A percentile compares a stretch with the other conserved stretches of the same genome.
Evolutionary conservation across 176 grass and related monocot genomes (phyloP).

Genomic region (Eremochloa ophiuroides): DNA sequence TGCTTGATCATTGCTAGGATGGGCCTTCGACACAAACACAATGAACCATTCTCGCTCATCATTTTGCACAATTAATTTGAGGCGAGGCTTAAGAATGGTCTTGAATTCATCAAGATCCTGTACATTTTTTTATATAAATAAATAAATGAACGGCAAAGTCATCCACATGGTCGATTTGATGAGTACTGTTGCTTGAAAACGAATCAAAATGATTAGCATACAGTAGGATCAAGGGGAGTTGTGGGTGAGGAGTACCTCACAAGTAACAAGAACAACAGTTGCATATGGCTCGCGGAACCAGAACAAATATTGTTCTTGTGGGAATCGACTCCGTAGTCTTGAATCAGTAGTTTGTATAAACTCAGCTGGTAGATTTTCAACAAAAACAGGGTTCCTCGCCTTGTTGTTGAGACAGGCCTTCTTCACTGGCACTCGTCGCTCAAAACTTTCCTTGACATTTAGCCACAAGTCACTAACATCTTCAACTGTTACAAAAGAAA

Average conservation of each 20-base stretch:
- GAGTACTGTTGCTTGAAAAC: conserved; percentile 6
- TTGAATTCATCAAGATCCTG: conserved; percentile 99
- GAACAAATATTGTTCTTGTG: conserved; percentile 92
- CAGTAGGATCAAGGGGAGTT: not conserved
- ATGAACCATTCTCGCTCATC: conserved; percentile 98
- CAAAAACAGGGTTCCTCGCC: conserved; percentile 76
- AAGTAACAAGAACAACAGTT: conserved; percentile 83
- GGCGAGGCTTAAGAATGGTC: conserved; percentile 90
- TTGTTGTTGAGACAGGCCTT: conserved; percentile 95
- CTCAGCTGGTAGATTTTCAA: conserved; percentile 75
- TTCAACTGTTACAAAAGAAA: conserved; percentile 60
- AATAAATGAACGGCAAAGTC: conserved; percentile 9
- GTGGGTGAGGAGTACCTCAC: conserved; percentile 54
- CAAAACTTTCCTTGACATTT: conserved; percentile 74
- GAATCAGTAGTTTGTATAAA: conserved; percentile 96
- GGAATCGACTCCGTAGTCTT: conserved; percentile 86
- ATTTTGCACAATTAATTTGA: conserved; percentile 99
- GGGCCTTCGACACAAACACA: conserved; percentile 87
- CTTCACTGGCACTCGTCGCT: conserved; percentile 70
- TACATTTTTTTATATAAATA: conserved; percentile 2
- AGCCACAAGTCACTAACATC: conserved; percentile 98
- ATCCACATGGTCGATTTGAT: conserved; percentile 17
- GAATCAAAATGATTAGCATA: conserved; percentile 8
- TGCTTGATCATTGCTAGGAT: conserved; percentile 87
- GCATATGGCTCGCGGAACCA: conserved; percentile 96